Percentiles rank a stretch among this genome's conserved stretches.
phyloP scores from a whole-genome alignment of 1,139 yeast genomes.

The Suhomyces wounanorum region DNA sequence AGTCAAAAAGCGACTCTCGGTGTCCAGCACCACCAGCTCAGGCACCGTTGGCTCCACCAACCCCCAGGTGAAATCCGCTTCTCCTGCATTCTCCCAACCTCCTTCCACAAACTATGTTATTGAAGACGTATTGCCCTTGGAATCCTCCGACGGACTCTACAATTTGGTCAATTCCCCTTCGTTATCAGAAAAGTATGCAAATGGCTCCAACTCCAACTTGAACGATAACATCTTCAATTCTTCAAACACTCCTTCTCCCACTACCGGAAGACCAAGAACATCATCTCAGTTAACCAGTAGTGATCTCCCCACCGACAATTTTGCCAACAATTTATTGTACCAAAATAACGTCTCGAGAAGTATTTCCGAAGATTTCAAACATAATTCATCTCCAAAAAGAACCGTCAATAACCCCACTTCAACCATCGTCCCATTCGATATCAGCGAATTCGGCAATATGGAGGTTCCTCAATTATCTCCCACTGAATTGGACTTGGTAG shows the following conservation, averaged over 20 bases:
- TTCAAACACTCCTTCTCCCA: constrained; percentile 10
- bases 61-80: constrained; percentile 2
- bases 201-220: constrained; percentile 9
- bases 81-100: constrained; percentile 1
- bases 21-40: constrained; percentile 7
- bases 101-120: constrained; percentile 22
- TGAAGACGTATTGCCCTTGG: constrained; percentile 40
- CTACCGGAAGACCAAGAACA: constrained; percentile 9
- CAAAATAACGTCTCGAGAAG: constrained; percentile 2
- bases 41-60: constrained; percentile 4
- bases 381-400: constrained; percentile 5
- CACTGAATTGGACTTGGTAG: constrained; percentile 19
- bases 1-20: constrained; percentile 11
- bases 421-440: constrained; percentile 5
- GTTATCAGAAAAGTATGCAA: constrained; percentile 2
- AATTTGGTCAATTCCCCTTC: constrained; percentile 27
- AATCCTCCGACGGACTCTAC: constrained; percentile 30
- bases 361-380: constrained; percentile 5
- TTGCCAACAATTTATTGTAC: background rate
- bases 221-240: constrained; percentile 9
- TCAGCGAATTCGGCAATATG: constrained; percentile 9
- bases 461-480: constrained; percentile 17
- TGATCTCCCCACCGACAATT: constrained; percentile 4
- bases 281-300: constrained; percentile 8
- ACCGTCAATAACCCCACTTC: background rate